Evolutionary conservation across 768 basidiomycete genomes (phyloP).

Genomic region (Galerina sulciceps): DNA sequence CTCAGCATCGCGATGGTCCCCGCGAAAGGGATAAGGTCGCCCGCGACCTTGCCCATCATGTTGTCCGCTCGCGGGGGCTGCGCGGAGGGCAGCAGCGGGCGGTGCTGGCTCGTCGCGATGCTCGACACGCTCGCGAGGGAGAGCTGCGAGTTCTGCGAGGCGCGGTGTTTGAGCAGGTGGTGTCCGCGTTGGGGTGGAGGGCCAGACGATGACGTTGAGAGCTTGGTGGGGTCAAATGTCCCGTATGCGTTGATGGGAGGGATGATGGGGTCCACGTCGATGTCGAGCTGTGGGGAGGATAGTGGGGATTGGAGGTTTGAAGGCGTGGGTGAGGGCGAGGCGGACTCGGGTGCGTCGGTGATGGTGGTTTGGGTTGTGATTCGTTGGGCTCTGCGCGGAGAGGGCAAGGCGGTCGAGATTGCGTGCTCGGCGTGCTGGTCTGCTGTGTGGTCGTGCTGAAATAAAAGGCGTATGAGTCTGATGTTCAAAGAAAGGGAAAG

Average conservation of each 20-base stretch:
- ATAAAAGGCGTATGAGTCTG: neutral
- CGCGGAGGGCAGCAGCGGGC: slow-evolving; percentile 44
- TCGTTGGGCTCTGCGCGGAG: slow-evolving; percentile 31
- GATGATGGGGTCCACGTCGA: slow-evolving; percentile 36
- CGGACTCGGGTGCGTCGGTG: neutral
- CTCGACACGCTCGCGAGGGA: slow-evolving; percentile 21
- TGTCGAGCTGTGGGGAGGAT: neutral
- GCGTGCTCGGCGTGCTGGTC: slow-evolving; percentile 23
- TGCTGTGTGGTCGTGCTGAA: slow-evolving; percentile 38
- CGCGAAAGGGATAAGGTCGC: slow-evolving; percentile 45
- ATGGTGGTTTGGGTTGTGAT: slow-evolving; percentile 29
- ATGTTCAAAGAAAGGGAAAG: neutral
- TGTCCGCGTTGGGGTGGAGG: neutral
- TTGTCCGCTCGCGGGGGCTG: slow-evolving; percentile 26
- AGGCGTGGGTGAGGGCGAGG: neutral
- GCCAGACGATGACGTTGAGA: slow-evolving; percentile 17
- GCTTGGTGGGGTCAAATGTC: slow-evolving; percentile 39
- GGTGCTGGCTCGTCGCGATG: slow-evolving; percentile 27
- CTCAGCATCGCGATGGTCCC: slow-evolving; percentile 29
- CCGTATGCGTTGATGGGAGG: slow-evolving; percentile 57
- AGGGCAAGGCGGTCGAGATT: slow-evolving; percentile 24
- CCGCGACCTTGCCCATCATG: slow-evolving; percentile 33
- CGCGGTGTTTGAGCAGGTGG: slow-evolving; percentile 16
- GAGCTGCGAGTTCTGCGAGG: slow-evolving; percentile 21
- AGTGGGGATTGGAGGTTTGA: neutral